Percentiles rank a stretch among this genome's conserved stretches.
These are phyloP conservation scores for Metschnikowia dekortorum DNA, from an alignment of 805 yeast species.

Conservation along the genomic window DNA sequence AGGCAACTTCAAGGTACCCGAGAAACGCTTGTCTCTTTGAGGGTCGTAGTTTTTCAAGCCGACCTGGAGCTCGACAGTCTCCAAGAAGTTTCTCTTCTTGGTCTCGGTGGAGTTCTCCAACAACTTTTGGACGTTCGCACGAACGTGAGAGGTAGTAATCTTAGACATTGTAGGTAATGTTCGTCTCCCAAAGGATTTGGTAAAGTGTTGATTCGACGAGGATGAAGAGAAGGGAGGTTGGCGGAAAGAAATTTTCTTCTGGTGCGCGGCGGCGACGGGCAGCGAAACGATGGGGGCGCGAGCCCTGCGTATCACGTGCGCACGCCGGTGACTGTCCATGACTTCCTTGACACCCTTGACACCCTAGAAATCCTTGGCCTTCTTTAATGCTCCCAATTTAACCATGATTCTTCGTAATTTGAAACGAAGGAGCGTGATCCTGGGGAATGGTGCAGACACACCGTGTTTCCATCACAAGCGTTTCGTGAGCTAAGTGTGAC, in stretches of 20 bases:
- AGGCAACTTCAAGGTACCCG: slow-evolving; percentile 98
- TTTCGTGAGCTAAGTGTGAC: no score
- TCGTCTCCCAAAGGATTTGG: slow-evolving; percentile 76
- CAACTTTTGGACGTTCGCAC: slow-evolving; percentile 93
- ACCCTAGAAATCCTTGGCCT: no score
- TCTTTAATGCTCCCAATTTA: no score
- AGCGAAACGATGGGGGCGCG: slow-evolving; percentile 7
- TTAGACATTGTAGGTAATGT: slow-evolving; percentile 61
- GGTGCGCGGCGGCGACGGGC: not conserved
- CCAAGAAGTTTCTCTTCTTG: slow-evolving; percentile 99
- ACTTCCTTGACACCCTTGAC: no score
- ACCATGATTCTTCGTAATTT: no score
- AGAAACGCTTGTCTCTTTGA: slow-evolving; percentile 99
- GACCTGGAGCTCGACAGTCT: slow-evolving; percentile 99
- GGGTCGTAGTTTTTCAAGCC: slow-evolving; percentile 99
- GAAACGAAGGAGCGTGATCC: no score
- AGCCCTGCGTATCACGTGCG: slow-evolving; percentile 10
- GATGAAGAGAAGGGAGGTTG: slow-evolving; percentile 25
- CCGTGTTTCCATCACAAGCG: no score
- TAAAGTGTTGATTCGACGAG: slow-evolving; percentile 55
- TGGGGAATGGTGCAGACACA: no score
- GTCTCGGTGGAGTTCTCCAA: slow-evolving; percentile 86
- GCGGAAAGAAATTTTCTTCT: slow-evolving; percentile 5
- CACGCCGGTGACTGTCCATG: not conserved
- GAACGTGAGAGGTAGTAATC: slow-evolving; percentile 87